A percentile compares a stretch with the other conserved stretches of the same genome.
phyloP scores from a whole-genome alignment of 2,329 filamentous ascomycete genomes.

The Aspergillus fumigatus region DNA sequence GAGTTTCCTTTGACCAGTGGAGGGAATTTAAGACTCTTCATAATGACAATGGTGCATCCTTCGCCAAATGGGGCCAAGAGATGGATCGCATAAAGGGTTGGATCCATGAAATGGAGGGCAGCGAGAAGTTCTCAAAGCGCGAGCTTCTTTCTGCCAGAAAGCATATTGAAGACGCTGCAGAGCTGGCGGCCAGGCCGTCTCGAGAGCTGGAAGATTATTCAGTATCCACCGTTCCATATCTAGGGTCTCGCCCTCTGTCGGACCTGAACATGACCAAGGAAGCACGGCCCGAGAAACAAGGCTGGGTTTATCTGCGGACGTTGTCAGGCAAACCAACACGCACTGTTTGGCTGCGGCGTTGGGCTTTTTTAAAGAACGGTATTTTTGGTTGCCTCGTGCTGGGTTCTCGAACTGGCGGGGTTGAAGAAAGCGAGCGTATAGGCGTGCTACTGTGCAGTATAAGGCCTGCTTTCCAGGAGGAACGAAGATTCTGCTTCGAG shows the following conservation, averaged over 20 bases:
- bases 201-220: conserved; percentile 92
- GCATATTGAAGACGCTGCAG: conserved; percentile 74
- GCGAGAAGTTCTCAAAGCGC: conserved; percentile 75
- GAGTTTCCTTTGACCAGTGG: conserved; percentile 81
- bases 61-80: conserved; percentile 67
- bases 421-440: conserved; percentile 93
- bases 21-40: conserved; percentile 72
- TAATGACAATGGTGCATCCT: conserved; percentile 58
- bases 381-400: conserved; percentile 95
- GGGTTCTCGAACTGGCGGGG: conserved; percentile 70
- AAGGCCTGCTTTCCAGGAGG: conserved; percentile 84
- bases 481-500: conserved; percentile 94
- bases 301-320: conserved; percentile 83
- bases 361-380: conserved; percentile 94
- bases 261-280: conserved; percentile 52
- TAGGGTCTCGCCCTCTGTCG: conserved; percentile 66
- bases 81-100: conserved; percentile 91
- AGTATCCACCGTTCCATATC: conserved; percentile 80
- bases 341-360: conserved; percentile 83
- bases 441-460: conserved; percentile 91
- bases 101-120: conserved; percentile 88
- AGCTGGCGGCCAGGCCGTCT: conserved; percentile 70
- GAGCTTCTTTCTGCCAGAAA: conserved; percentile 75
- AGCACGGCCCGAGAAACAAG: conserved; percentile 72
- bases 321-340: conserved; percentile 82